phyloP scores from a whole-genome alignment of 305 asterid species.

The Salvia sclarea region DNA sequence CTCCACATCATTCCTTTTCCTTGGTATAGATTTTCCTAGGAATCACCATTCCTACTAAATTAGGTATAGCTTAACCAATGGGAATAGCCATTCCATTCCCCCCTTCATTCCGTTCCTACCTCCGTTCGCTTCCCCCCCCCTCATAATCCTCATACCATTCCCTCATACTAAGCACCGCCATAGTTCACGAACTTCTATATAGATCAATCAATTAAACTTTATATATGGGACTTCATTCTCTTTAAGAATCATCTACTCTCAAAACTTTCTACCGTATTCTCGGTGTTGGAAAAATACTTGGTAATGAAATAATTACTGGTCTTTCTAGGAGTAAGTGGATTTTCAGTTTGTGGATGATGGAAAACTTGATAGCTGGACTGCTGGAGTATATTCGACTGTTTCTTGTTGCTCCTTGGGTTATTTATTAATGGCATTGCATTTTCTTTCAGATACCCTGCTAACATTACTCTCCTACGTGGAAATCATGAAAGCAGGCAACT shows the following conservation, averaged over 20 bases:
- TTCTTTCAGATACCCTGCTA: slow-evolving; percentile 85
- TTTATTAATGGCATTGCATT: slow-evolving; percentile 26
- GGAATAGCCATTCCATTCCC: no score
- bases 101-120: no score
- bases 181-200: slow-evolving; percentile 1
- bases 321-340: slow-evolving; percentile 11
- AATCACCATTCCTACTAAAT: no score
- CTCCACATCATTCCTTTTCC: no score
- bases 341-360: not conserved
- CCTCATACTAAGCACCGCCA: no score
- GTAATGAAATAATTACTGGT: not conserved
- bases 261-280: not conserved
- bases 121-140: no score
- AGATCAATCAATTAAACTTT: not conserved
- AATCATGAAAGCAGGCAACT: slow-evolving; percentile 98
- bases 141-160: no score
- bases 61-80: no score
- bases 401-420: slow-evolving; percentile 21
- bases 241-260: not conserved
- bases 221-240: not conserved
- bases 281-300: not conserved
- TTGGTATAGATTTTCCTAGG: no score
- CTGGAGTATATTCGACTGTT: slow-evolving; percentile 25
- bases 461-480: slow-evolving; percentile 94
- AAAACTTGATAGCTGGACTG: slow-evolving; percentile 23